Conservation (phyloP, 352 stramenopile genomes). For the Globisporangium lucens region DNA sequence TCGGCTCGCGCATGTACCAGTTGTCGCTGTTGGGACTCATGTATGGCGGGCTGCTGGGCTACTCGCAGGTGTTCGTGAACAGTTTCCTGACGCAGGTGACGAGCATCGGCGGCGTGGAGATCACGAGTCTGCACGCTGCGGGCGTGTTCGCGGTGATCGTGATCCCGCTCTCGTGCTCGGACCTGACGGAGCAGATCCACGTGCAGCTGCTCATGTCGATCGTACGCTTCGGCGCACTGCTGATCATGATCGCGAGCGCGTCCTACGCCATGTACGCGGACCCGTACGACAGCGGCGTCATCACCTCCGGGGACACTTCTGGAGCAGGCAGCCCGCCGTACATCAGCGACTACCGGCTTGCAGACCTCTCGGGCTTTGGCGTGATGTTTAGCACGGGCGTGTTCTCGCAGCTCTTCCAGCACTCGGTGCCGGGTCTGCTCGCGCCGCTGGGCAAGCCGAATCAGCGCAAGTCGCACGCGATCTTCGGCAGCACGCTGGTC, state of each 20-base stretch:
- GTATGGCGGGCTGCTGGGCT: conserved; percentile 87
- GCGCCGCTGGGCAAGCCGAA: conserved; percentile 60
- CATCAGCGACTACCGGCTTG: conserved; percentile 58
- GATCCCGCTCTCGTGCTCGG: conserved; percentile 83
- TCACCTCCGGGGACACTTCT: neutral
- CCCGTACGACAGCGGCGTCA: conserved; percentile 46
- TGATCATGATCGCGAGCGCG: conserved; percentile 87
- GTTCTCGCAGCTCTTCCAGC: conserved; percentile 91
- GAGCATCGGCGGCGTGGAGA: conserved; percentile 42
- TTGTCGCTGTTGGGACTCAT: conserved; percentile 84
- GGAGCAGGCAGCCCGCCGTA: conserved; percentile 23
- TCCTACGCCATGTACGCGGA: conserved; percentile 71
- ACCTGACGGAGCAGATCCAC: conserved; percentile 88
- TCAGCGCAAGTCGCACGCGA: conserved; percentile 50
- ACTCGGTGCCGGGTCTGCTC: conserved; percentile 86
- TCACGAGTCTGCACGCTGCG: conserved; percentile 54
- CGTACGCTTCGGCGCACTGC: conserved; percentile 82
- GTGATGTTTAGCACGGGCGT: conserved; percentile 89
- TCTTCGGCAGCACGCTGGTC: conserved; percentile 78
- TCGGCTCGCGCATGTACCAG: conserved; percentile 79
- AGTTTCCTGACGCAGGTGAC: conserved; percentile 73
- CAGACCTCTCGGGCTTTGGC: conserved; percentile 76
- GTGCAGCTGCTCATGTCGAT: conserved; percentile 87
- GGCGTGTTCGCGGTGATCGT: conserved; percentile 84
- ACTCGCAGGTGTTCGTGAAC: conserved; percentile 91